Conservation (phyloP, 148 eudicot genomes). For the Rhododendron ferrugineum region DNA sequence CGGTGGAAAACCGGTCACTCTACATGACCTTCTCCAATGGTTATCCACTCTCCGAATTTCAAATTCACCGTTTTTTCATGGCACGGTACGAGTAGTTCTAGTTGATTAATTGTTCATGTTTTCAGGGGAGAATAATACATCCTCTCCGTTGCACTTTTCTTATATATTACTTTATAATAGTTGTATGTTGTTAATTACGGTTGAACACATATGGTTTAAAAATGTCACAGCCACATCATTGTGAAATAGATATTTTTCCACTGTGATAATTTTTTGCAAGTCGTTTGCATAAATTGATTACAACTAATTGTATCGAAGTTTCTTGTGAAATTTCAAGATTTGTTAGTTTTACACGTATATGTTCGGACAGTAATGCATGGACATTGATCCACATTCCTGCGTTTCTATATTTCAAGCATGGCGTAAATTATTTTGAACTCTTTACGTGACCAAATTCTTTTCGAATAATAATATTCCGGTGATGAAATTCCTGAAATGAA, state of each 20-base stretch:
- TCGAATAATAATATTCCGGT: background rate
- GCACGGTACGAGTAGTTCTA: background rate
- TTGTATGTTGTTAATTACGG: background rate
- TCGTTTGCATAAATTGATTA: too few species aligned
- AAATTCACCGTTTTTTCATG: conserved; percentile 1
- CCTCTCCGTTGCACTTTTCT: background rate
- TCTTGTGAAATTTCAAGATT: background rate
- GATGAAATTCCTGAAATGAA: background rate
- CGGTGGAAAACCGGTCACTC: background rate
- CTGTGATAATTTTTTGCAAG: too few species aligned
- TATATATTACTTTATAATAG: too few species aligned
- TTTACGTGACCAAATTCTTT: too few species aligned
- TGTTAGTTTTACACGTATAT: background rate
- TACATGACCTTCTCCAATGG: conserved; percentile 14
- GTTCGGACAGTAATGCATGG: background rate
- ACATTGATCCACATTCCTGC: background rate
- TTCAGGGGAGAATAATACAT: background rate
- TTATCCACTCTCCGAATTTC: background rate
- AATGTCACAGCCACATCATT: background rate
- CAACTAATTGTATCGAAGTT: too few species aligned
- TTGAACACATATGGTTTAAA: background rate
- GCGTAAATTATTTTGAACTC: background rate
- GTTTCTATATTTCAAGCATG: background rate
- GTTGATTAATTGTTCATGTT: background rate
- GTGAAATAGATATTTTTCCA: background rate